Percentiles rank a stretch among this genome's conserved stretches.
These are phyloP conservation scores for Pichia pseudocactophila DNA, from an alignment of 805 yeast genomes.

Conservation along the genomic window DNA sequence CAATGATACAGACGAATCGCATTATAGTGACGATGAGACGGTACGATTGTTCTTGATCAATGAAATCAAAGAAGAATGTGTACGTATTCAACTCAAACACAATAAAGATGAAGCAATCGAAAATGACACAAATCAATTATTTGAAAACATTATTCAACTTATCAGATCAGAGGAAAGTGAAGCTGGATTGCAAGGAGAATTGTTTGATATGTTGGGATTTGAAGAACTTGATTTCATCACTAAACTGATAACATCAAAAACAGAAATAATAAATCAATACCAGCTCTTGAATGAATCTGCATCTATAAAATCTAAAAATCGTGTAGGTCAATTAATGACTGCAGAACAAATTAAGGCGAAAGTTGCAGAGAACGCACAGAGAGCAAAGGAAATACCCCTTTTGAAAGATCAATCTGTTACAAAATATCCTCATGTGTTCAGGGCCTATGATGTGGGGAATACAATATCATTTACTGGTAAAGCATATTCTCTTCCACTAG, in stretches of 20 bases:
- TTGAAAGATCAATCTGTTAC: constrained; percentile 38
- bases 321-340: constrained; percentile 32
- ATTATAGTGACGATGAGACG: constrained; percentile 7
- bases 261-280: constrained; percentile 21
- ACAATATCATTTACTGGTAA: constrained; percentile 75
- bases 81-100: constrained; percentile 24
- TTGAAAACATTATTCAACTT: constrained; percentile 26
- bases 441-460: constrained; percentile 57
- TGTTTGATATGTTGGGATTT: constrained; percentile 77
- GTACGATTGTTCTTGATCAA: constrained; percentile 12
- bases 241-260: constrained; percentile 42
- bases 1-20: constrained; percentile 3
- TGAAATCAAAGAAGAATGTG: constrained; percentile 18
- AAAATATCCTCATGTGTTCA: constrained; percentile 81
- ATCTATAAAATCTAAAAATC: not conserved
- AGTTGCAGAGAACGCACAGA: constrained; percentile 40
- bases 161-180: constrained; percentile 34
- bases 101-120: constrained; percentile 11
- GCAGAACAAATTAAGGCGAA: constrained; percentile 48
- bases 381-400: constrained; percentile 40
- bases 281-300: not conserved
- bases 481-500: constrained; percentile 69
- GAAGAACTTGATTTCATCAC: constrained; percentile 79
- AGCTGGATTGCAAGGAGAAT: constrained; percentile 56
- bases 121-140: constrained; percentile 11